Percentiles rank a stretch among this genome's conserved stretches.
Conservation (phyloP, 495 filamentous ascomycete species). For the Endocarpon pusillum region DNA sequence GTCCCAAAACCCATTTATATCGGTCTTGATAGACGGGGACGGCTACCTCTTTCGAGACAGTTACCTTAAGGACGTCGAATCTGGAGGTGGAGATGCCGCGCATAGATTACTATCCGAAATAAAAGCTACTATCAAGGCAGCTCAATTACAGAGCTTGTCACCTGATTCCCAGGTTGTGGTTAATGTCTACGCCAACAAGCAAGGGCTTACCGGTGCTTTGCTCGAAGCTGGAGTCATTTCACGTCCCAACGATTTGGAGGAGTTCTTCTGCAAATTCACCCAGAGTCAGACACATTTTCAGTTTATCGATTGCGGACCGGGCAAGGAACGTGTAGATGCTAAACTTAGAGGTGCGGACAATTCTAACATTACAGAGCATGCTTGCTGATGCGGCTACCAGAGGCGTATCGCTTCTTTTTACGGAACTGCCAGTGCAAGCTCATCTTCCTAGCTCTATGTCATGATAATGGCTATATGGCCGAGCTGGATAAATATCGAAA, state of each 20-base stretch:
- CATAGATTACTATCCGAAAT: not conserved
- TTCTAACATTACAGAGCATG: too few species aligned
- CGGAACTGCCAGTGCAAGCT: not conserved
- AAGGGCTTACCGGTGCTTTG: not conserved
- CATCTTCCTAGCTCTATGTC: not conserved
- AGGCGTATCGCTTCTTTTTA: not conserved
- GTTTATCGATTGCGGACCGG: not conserved
- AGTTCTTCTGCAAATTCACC: constrained; percentile 1
- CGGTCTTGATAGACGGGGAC: not conserved
- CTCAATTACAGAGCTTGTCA: not conserved
- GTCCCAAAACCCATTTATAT: not conserved
- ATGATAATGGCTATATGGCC: constrained; percentile 1
- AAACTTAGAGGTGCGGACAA: constrained; percentile 1
- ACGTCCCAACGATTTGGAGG: not conserved
- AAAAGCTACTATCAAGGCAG: not conserved
- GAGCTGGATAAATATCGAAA: constrained; percentile 1
- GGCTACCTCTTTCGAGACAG: not conserved
- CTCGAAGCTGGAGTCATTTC: not conserved
- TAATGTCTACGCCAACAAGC: constrained; percentile 1
- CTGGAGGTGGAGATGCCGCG: not conserved
- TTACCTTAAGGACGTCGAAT: not conserved
- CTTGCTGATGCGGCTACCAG: too few species aligned
- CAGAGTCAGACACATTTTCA: not conserved
- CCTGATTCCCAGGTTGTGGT: not conserved
- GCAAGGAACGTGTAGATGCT: not conserved